phyloP scores from a whole-genome alignment of 2,329 filamentous ascomycete genomes.

The Talaromyces sp. region DNA sequence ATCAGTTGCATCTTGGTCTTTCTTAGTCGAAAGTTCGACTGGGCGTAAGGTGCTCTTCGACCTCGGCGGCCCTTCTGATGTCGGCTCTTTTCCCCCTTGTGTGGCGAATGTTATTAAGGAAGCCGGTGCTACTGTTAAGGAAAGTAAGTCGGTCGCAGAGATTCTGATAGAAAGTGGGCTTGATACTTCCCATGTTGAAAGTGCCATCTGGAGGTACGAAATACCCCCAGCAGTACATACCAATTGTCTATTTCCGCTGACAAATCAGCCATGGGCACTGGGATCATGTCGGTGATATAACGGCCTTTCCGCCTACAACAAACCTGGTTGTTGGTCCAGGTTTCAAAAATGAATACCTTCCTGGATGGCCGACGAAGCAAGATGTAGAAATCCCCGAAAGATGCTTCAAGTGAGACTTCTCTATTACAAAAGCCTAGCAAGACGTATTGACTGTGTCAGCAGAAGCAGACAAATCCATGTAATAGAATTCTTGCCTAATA shows the following conservation, averaged over 20 bases:
- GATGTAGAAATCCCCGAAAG: slow-evolving; percentile 34
- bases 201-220: slow-evolving; percentile 24
- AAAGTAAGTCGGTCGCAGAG: slow-evolving; percentile 24
- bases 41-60: slow-evolving; percentile 42
- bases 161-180: slow-evolving; percentile 36
- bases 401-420: slow-evolving; percentile 32
- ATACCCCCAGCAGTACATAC: too few relatives aligned
- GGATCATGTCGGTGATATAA: slow-evolving; percentile 40
- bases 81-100: slow-evolving; percentile 31
- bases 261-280: slow-evolving; percentile 30
- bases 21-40: slow-evolving; percentile 23
- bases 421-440: too few relatives aligned
- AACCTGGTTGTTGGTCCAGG: slow-evolving; percentile 45
- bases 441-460: not conserved
- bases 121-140: not conserved
- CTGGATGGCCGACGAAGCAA: slow-evolving; percentile 40
- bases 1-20: slow-evolving; percentile 12
- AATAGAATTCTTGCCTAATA: slow-evolving; percentile 20
- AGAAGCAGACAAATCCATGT: slow-evolving; percentile 1
- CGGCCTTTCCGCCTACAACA: slow-evolving; percentile 37
- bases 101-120: not conserved
- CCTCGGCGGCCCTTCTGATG: slow-evolving; percentile 43
- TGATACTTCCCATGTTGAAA: slow-evolving; percentile 22
- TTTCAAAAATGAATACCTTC: slow-evolving; percentile 36
- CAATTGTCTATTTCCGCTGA: slow-evolving; percentile 5